Evolutionary conservation across 2,329 filamentous ascomycete genomes (phyloP).

Genomic region (Fusarium continuum): DNA sequence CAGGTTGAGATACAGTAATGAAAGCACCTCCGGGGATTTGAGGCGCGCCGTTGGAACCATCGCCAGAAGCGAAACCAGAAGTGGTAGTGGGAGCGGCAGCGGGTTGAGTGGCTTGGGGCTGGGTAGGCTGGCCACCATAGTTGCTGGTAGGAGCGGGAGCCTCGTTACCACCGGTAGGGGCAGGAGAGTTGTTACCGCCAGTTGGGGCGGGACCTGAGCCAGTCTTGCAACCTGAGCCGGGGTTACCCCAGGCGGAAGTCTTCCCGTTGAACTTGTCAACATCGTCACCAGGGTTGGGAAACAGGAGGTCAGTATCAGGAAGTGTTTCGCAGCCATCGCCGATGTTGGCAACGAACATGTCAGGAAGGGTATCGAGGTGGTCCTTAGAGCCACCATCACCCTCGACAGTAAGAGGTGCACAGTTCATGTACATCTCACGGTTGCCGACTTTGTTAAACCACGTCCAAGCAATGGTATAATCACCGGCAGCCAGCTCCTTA

Average conservation of each 20-base stretch:
- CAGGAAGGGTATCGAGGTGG: slow-evolving; percentile 71
- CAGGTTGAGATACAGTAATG: slow-evolving; percentile 46
- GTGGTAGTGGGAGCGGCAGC: neutral
- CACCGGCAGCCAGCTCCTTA: slow-evolving; percentile 73
- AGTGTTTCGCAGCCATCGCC: slow-evolving; percentile 62
- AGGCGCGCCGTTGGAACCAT: neutral
- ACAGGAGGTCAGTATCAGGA: slow-evolving; percentile 62
- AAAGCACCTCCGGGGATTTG: slow-evolving; percentile 52
- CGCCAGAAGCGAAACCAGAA: neutral
- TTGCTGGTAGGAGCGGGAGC: slow-evolving; percentile 47
- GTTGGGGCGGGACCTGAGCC: neutral
- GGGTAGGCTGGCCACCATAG: neutral
- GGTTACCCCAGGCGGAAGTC: too few relatives aligned
- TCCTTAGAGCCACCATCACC: slow-evolving; percentile 59
- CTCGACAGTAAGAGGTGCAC: slow-evolving; percentile 76
- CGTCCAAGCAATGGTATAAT: slow-evolving; percentile 87
- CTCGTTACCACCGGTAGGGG: slow-evolving; percentile 30
- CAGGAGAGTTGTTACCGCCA: neutral
- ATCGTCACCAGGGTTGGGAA: slow-evolving; percentile 68
- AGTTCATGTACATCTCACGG: slow-evolving; percentile 99
- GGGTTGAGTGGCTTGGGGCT: slow-evolving; percentile 2
- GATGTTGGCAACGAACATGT: slow-evolving; percentile 76
- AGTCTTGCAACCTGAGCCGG: too few relatives aligned
- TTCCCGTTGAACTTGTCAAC: slow-evolving; percentile 63
- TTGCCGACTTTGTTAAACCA: slow-evolving; percentile 96